Percentiles rank a stretch among this genome's conserved stretches.
phyloP scores from a whole-genome alignment of 805 yeast genomes.

The Myxozyma nipponensis region DNA sequence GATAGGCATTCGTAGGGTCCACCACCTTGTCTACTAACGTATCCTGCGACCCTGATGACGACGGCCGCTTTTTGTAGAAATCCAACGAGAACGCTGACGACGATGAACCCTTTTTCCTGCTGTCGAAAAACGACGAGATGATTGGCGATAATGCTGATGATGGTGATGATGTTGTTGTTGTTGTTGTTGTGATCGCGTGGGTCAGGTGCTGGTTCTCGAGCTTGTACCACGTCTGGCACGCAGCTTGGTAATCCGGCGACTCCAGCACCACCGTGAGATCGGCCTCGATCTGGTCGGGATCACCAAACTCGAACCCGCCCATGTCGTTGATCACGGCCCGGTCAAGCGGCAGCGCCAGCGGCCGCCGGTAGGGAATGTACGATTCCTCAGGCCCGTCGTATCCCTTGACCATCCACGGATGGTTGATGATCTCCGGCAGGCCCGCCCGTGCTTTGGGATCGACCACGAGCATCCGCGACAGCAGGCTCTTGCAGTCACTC shows the following conservation, averaged over 20 bases:
- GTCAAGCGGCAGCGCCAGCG: conserved; percentile 67
- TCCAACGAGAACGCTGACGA: conserved; percentile 25
- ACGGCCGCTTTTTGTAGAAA: conserved; percentile 29
- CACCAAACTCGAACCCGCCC: conserved; percentile 73
- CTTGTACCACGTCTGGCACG: conserved; percentile 60
- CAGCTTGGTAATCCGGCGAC: conserved; percentile 62
- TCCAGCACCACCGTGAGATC: conserved; percentile 56
- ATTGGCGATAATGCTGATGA: conserved; percentile 8
- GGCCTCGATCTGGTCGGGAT: conserved; percentile 53
- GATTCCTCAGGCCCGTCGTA: conserved; percentile 68
- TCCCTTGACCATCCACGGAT: conserved; percentile 94
- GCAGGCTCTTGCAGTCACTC: conserved; percentile 70
- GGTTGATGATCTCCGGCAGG: conserved; percentile 70
- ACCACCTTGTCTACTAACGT: conserved; percentile 36
- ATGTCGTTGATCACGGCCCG: conserved; percentile 66
- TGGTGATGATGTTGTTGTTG: no score
- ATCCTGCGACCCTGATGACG: conserved; percentile 19
- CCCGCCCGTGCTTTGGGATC: conserved; percentile 79
- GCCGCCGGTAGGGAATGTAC: conserved; percentile 72
- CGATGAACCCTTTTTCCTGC: conserved; percentile 8
- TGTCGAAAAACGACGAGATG: background rate
- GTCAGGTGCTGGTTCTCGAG: conserved; percentile 28
- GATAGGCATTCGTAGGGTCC: conserved; percentile 83
- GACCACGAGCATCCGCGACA: conserved; percentile 88
- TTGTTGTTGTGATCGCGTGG: background rate